Percentiles rank a stretch among this genome's conserved stretches.
phyloP scores from a whole-genome alignment of 306 rosid genomes.

The Quercus aquifolioides region DNA sequence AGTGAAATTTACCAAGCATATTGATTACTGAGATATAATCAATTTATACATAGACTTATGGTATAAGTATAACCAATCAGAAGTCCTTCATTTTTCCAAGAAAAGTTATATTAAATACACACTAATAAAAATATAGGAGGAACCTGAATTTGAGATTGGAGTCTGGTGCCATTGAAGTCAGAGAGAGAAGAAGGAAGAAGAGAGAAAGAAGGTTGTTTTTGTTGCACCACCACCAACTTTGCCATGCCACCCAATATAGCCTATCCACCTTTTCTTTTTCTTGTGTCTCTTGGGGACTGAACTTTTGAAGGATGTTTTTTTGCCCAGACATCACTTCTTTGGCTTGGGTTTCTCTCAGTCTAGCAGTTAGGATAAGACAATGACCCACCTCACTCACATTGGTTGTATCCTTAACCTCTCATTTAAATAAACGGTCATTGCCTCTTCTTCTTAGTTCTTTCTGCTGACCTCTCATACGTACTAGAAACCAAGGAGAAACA shows the following conservation, averaged over 20 bases:
- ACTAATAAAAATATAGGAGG: neutral
- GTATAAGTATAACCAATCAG: neutral
- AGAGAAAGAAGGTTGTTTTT: slow-evolving; percentile 60
- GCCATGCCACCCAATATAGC: slow-evolving; percentile 52
- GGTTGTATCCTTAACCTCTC: slow-evolving; percentile 51
- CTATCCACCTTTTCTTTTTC: slow-evolving; percentile 3
- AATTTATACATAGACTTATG: neutral
- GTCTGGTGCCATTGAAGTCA: slow-evolving; percentile 74
- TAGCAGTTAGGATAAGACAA: slow-evolving; percentile 59
- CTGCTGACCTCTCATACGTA: neutral
- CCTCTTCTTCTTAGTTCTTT: neutral
- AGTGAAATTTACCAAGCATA: neutral
- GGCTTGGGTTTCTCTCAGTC: slow-evolving; percentile 32
- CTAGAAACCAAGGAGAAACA: neutral
- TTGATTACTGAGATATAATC: neutral
- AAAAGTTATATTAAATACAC: neutral
- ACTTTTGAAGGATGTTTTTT: slow-evolving; percentile 13
- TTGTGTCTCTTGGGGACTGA: slow-evolving; percentile 19
- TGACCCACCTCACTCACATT: slow-evolving; percentile 40
- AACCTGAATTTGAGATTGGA: slow-evolving; percentile 77
- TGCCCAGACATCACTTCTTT: slow-evolving; percentile 28
- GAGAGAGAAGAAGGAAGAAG: slow-evolving; percentile 86
- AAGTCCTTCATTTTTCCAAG: neutral
- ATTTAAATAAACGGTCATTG: slow-evolving; percentile 11
- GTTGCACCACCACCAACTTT: slow-evolving; percentile 56